Evolutionary conservation across 176 grass and related monocot species (phyloP), one percentile per base, ranked within the genome.

Genomic region (Pontederia paniculata): DNA sequence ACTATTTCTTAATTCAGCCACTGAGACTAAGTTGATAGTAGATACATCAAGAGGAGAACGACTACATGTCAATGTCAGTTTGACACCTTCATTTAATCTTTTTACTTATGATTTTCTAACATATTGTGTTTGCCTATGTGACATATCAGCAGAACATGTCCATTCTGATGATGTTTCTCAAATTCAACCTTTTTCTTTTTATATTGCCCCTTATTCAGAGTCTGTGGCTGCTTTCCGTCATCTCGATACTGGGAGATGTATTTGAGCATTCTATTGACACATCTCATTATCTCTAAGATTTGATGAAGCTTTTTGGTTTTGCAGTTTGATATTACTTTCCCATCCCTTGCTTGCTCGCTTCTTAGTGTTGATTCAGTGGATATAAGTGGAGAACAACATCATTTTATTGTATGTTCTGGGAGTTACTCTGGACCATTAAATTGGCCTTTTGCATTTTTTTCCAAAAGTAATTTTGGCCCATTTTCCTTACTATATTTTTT

Each of bases 41-140:
- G 93, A 98, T 63, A 84, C 93, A 60, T 98, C 93, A 75, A 88
- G 93, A 84, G 93, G 93, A 73, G 93, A 98, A 71, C 77, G 86
- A 65, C 74, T 91, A 72, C 73, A 60, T 62, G 78, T 82, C 62
- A 79, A 98, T 70, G 93, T 88, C 74, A 62, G 86, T 81, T 71
- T 55, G 44, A 45, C 14, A 13, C 43, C 23, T 75, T 52, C 14
- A 42, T 65, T 44, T 16, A 2, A 45, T 61, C 63, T 20, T 68
- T 61, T 62, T n/a, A 31, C n/a, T 69, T 73, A 43, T 17, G 55
- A 11, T 76, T 45, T 37, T 2, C 28, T 5, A 37, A 37, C 1
- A 37, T 6, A 37, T 37, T 37, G 28, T 37, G 28, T 37, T 37
- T 37, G 1, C 28, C 7, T 37, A 37, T 6, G 28, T 37, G 28